Percentiles rank a stretch among this genome's conserved stretches.
These are phyloP conservation scores for Neofusicoccum cordaticola DNA, from an alignment of 2,329 filamentous ascomycete species.

Conservation along the genomic window DNA sequence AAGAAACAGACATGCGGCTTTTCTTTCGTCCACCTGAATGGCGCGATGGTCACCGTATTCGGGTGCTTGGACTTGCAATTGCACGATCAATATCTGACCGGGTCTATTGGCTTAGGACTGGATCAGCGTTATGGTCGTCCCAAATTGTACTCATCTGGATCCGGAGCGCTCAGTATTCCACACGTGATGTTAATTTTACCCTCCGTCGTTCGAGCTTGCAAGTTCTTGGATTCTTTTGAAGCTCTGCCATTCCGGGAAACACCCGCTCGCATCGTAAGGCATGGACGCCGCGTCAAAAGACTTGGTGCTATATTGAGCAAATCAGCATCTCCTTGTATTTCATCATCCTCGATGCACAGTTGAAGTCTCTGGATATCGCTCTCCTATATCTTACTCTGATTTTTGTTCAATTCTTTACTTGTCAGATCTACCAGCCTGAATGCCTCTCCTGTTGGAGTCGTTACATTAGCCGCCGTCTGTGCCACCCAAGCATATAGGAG, in stretches of 20 bases:
- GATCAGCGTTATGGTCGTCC: too few relatives aligned
- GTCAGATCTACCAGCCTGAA: constrained; percentile 58
- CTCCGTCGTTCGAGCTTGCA: not conserved
- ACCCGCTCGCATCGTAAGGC: not conserved
- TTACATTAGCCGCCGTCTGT: constrained; percentile 55
- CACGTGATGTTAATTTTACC: not conserved
- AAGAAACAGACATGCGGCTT: too few relatives aligned
- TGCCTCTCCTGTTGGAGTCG: constrained; percentile 68
- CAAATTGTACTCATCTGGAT: too few relatives aligned
- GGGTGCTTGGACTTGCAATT: too few relatives aligned
- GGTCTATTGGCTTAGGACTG: too few relatives aligned
- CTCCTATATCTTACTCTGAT: not conserved
- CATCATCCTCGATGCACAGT: not conserved
- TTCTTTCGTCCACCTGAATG: too few relatives aligned
- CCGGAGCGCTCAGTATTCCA: not conserved
- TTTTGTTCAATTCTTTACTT: not conserved
- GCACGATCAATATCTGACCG: too few relatives aligned
- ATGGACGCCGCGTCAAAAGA: not conserved
- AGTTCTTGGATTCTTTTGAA: not conserved
- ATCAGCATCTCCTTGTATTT: not conserved
- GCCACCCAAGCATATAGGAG: constrained; percentile 56
- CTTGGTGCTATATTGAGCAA: not conserved
- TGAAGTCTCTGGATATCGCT: not conserved
- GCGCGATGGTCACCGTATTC: too few relatives aligned
- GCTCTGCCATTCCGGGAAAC: not conserved